Conservation (phyloP, 352 stramenopile genomes). For the Phytophthora citrophthora region DNA sequence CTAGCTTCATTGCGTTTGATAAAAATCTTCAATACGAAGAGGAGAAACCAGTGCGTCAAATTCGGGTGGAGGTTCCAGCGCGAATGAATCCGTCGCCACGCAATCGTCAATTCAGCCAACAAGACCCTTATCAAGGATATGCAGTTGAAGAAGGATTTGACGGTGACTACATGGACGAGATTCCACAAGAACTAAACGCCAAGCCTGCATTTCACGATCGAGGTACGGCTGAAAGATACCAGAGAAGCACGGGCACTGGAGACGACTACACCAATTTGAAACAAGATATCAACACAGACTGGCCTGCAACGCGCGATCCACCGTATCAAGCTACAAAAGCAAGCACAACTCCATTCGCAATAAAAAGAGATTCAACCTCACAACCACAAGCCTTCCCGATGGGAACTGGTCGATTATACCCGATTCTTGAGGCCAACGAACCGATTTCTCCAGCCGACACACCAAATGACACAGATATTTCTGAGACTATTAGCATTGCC, state of each 20-base stretch:
- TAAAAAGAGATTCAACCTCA: neutral
- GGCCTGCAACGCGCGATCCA: neutral
- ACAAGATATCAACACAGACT: neutral
- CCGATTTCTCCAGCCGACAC: conserved; percentile 7
- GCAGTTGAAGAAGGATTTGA: conserved; percentile 9
- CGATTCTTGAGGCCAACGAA: conserved; percentile 33
- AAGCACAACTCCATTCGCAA: neutral
- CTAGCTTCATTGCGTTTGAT: conserved; percentile 30
- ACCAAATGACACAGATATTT: neutral
- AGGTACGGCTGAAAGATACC: neutral
- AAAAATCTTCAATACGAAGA: conserved; percentile 28
- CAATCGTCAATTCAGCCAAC: conserved; percentile 3
- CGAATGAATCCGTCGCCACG: conserved; percentile 17
- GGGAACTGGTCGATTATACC: conserved; percentile 12
- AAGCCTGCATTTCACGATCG: neutral
- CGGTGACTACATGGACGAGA: conserved; percentile 13
- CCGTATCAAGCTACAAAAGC: neutral
- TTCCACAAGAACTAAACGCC: conserved; percentile 1
- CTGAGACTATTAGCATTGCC: neutral
- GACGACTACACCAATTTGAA: conserved; percentile 10
- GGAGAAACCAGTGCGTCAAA: conserved; percentile 23
- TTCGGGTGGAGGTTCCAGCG: conserved; percentile 29
- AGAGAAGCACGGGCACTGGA: neutral
- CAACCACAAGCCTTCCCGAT: conserved; percentile 5
- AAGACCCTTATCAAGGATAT: conserved; percentile 9